These are phyloP conservation scores for Hansenula lynferdii DNA, from an alignment of 1,139 yeast species.

Conservation along the genomic window DNA sequence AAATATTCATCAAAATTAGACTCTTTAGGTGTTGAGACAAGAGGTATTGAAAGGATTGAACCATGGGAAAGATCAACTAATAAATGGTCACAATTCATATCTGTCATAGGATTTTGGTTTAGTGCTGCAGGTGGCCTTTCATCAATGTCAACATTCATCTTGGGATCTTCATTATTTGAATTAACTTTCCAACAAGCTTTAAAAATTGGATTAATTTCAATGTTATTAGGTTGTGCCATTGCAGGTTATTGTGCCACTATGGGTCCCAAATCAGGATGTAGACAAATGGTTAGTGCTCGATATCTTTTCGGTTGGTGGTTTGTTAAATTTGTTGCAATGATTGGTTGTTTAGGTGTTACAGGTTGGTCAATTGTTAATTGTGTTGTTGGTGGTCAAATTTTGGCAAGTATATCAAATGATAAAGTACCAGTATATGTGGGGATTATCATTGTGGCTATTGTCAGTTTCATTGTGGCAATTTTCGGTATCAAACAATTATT, in stretches of 20 bases:
- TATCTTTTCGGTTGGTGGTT: slow-evolving; percentile 82
- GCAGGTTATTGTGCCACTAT: slow-evolving; percentile 79
- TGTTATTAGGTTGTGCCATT: slow-evolving; percentile 60
- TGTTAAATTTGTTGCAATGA: slow-evolving; percentile 65
- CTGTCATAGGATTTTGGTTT: slow-evolving; percentile 74
- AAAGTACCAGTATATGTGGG: slow-evolving; percentile 69
- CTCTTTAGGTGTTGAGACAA: slow-evolving; percentile 60
- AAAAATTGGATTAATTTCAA: slow-evolving; percentile 57
- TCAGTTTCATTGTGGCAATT: slow-evolving; percentile 63
- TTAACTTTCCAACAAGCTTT: slow-evolving; percentile 62
- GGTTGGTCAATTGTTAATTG: slow-evolving; percentile 87
- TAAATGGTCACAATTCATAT: slow-evolving; percentile 42
- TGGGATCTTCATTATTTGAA: slow-evolving; percentile 68
- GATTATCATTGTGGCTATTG: slow-evolving; percentile 59
- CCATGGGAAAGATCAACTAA: slow-evolving; percentile 64
- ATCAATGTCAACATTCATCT: slow-evolving; percentile 74
- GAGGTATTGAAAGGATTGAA: slow-evolving; percentile 76
- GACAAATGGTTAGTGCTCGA: slow-evolving; percentile 83
- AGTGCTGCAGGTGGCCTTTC: slow-evolving; percentile 83
- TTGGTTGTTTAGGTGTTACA: slow-evolving; percentile 67
- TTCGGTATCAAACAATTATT: slow-evolving; percentile 73
- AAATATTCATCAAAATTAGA: slow-evolving; percentile 34
- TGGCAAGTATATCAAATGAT: slow-evolving; percentile 57
- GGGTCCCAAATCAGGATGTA: slow-evolving; percentile 86
- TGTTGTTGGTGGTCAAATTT: slow-evolving; percentile 82